Percentiles rank a stretch among this genome's conserved stretches.
These are phyloP conservation scores for Pezicula radicicola DNA, from an alignment of 2,329 filamentous ascomycete genomes.

Conservation along the genomic window DNA sequence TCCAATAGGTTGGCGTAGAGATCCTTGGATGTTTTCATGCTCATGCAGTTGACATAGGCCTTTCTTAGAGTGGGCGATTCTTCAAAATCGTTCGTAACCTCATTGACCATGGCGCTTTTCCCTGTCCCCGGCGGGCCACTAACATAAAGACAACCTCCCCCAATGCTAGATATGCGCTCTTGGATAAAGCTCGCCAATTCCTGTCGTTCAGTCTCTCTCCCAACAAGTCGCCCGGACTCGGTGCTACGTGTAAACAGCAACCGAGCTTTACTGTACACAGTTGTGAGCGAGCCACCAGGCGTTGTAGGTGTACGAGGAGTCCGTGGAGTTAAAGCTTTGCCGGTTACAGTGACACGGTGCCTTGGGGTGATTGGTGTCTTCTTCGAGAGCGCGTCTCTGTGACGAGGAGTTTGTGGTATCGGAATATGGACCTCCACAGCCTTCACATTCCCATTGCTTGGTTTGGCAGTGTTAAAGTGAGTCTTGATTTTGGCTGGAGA, in stretches of 20 bases:
- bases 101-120: slow-evolving; percentile 89
- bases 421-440: slow-evolving; percentile 44
- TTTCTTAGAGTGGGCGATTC: slow-evolving; percentile 54
- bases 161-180: slow-evolving; percentile 54
- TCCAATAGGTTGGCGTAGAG: slow-evolving; percentile 78
- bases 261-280: slow-evolving; percentile 82
- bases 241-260: slow-evolving; percentile 74
- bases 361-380: slow-evolving; percentile 74
- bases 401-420: slow-evolving; percentile 72
- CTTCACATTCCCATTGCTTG: slow-evolving; percentile 31
- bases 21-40: slow-evolving; percentile 83
- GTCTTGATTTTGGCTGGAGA: slow-evolving; percentile 43
- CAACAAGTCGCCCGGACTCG: slow-evolving; percentile 28
- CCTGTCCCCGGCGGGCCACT: slow-evolving; percentile 95
- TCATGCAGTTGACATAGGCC: slow-evolving; percentile 94
- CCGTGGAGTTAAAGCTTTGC: slow-evolving; percentile 71
- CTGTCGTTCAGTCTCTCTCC: slow-evolving; percentile 45
- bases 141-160: slow-evolving; percentile 85
- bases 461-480: slow-evolving; percentile 31
- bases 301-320: slow-evolving; percentile 75
- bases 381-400: slow-evolving; percentile 73
- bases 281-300: slow-evolving; percentile 61
- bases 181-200: slow-evolving; percentile 70
- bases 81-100: slow-evolving; percentile 64
- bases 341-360: slow-evolving; percentile 76